These are phyloP conservation scores for Diplocarpon mali DNA, from an alignment of 2,329 filamentous ascomycete genomes.

Conservation along the genomic window DNA sequence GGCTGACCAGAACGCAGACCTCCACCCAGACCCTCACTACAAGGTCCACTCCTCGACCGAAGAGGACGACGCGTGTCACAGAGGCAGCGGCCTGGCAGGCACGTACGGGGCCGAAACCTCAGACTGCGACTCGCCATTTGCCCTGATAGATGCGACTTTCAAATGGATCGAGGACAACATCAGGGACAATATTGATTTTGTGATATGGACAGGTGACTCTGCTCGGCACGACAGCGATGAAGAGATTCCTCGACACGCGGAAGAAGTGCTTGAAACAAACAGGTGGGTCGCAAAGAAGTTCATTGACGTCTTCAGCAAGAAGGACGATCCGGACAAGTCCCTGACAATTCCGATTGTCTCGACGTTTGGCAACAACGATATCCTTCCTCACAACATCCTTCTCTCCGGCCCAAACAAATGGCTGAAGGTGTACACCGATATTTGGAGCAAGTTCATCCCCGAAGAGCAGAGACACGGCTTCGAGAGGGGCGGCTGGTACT, in stretches of 20 bases:
- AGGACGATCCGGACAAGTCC: constrained; percentile 43
- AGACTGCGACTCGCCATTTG: constrained; percentile 75
- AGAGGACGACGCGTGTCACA: constrained; percentile 64
- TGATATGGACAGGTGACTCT: constrained; percentile 87
- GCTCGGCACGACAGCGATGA: constrained; percentile 86
- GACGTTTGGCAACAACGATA: constrained; percentile 93
- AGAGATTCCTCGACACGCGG: constrained; percentile 59
- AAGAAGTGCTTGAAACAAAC: constrained; percentile 72
- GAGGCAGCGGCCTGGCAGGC: constrained; percentile 64
- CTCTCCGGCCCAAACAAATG: constrained; percentile 75
- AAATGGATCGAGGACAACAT: constrained; percentile 75
- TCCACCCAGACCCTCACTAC: constrained; percentile 88
- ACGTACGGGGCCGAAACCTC: constrained; percentile 76
- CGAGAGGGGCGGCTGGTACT: constrained; percentile 88
- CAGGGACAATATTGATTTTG: constrained; percentile 72
- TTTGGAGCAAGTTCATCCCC: constrained; percentile 84
- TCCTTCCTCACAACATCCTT: constrained; percentile 93
- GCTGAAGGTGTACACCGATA: constrained; percentile 61
- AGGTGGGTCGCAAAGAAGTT: constrained; percentile 66
- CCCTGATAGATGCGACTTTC: constrained; percentile 80
- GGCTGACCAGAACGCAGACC: constrained; percentile 45
- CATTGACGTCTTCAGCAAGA: constrained; percentile 55
- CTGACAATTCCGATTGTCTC: constrained; percentile 73
- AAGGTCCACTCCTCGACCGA: constrained; percentile 63
- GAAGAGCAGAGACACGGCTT: constrained; percentile 88